These are phyloP conservation scores for Gloeostereum incarnatum DNA, from an alignment of 768 basidiomycete genomes.

Conservation along the genomic window DNA sequence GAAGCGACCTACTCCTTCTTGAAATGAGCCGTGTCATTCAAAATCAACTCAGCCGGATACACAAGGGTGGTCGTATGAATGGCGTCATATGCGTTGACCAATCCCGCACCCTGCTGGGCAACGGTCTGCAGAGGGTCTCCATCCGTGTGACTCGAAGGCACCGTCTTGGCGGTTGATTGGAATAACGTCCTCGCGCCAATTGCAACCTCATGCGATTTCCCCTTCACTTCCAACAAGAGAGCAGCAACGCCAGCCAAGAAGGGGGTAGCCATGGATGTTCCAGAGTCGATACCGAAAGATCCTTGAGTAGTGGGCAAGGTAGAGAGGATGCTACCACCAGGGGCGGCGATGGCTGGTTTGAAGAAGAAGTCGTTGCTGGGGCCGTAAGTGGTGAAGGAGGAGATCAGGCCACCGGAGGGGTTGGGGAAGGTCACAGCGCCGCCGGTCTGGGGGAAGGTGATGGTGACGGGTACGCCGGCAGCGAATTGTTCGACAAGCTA, in stretches of 20 bases:
- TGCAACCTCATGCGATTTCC: constrained; percentile 20
- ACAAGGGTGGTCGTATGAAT: constrained; percentile 42
- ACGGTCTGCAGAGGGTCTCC: constrained; percentile 41
- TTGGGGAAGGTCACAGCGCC: constrained; percentile 33
- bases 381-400: too few species aligned
- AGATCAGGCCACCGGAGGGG: constrained; percentile 42
- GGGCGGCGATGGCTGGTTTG: constrained; percentile 45
- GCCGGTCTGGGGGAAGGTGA: constrained; percentile 41
- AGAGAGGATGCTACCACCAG: constrained; percentile 40
- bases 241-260: constrained; percentile 38
- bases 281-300: constrained; percentile 28
- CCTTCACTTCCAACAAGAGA: constrained; percentile 30
- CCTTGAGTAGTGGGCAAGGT: constrained; percentile 33
- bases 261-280: constrained; percentile 36
- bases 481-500: constrained; percentile 43
- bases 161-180: constrained; percentile 36
- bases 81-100: constrained; percentile 51
- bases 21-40: constrained; percentile 59
- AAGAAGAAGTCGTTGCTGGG: constrained; percentile 52
- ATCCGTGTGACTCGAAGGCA: constrained; percentile 35
- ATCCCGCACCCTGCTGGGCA: constrained; percentile 44
- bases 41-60: constrained; percentile 44
- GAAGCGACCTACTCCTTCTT: constrained; percentile 23
- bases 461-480: constrained; percentile 27
- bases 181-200: constrained; percentile 27